phyloP scores from a whole-genome alignment of 805 yeast genomes.

The Starmerella ratchasimensis region DNA sequence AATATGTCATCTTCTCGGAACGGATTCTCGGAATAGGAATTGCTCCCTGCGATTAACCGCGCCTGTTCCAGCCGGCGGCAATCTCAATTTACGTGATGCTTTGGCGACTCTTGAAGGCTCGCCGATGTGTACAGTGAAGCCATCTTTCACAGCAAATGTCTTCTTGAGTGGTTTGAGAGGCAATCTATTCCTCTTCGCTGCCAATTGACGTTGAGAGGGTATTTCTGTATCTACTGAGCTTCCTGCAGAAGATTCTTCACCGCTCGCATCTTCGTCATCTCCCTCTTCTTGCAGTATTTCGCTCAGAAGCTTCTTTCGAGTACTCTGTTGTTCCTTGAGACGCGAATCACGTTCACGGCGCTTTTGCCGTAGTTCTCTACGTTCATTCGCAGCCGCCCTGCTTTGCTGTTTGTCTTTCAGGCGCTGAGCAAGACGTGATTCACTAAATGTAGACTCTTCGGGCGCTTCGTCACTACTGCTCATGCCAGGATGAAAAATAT shows the following conservation, averaged over 20 bases:
- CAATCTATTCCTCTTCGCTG: not conserved
- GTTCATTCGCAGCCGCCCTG: slow-evolving; percentile 9
- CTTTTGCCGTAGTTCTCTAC: slow-evolving; percentile 17
- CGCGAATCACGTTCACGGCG: slow-evolving; percentile 22
- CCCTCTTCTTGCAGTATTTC: slow-evolving; percentile 19
- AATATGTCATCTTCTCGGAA: slow-evolving; percentile 10
- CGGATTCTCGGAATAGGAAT: slow-evolving; percentile 20
- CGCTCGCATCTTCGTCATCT: slow-evolving; percentile 10
- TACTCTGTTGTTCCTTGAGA: slow-evolving; percentile 16
- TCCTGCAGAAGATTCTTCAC: too few relatives aligned
- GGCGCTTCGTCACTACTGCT: slow-evolving; percentile 27
- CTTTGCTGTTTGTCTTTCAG: slow-evolving; percentile 8
- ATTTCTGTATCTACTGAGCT: too few relatives aligned
- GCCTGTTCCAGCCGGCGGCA: slow-evolving; percentile 22
- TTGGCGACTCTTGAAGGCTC: slow-evolving; percentile 7
- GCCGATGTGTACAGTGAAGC: slow-evolving; percentile 21
- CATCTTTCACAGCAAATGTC: slow-evolving; percentile 16
- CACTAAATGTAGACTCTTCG: slow-evolving; percentile 24
- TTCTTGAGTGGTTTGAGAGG: slow-evolving; percentile 3
- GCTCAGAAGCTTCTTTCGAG: slow-evolving; percentile 16
- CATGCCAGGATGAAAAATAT: too few relatives aligned
- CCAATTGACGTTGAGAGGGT: slow-evolving; percentile 2
- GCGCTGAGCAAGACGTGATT: slow-evolving; percentile 13
- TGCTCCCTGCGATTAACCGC: slow-evolving; percentile 18
- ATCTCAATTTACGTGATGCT: slow-evolving; percentile 12